phyloP scores from a whole-genome alignment of 108 stramenopile genomes.

The Stephanodiscus triporus region DNA sequence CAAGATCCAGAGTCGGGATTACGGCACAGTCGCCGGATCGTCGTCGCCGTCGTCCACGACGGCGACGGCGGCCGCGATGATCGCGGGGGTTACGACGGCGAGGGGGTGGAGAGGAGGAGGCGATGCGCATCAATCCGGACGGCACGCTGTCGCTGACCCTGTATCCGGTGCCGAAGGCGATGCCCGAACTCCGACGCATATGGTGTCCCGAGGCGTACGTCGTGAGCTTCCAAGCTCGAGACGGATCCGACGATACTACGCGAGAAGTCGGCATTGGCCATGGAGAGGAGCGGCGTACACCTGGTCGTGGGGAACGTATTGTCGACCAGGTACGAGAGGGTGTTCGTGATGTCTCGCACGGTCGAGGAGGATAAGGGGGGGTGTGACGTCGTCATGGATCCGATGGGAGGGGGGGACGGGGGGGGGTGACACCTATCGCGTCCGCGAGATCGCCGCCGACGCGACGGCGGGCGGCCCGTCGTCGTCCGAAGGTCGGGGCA shows the following conservation, averaged over 20 bases:
- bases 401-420: not conserved
- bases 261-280: slow-evolving; percentile 85
- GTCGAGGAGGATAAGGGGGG: not conserved
- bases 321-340: slow-evolving; percentile 83
- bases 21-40: slow-evolving; percentile 12
- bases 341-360: slow-evolving; percentile 62
- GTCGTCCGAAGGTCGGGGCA: slow-evolving; percentile 8
- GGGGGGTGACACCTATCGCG: slow-evolving; percentile 5
- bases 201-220: slow-evolving; percentile 95
- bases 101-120: slow-evolving; percentile 8
- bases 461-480: slow-evolving; percentile 21
- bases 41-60: not conserved
- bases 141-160: slow-evolving; percentile 67
- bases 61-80: not conserved
- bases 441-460: slow-evolving; percentile 24
- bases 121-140: slow-evolving; percentile 23
- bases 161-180: slow-evolving; percentile 90
- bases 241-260: slow-evolving; percentile 88
- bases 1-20: slow-evolving; percentile 90
- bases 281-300: slow-evolving; percentile 90
- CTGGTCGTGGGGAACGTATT: slow-evolving; percentile 96
- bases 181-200: slow-evolving; percentile 64
- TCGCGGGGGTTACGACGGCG: not conserved
- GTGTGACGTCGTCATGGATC: not conserved
- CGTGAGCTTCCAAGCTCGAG: slow-evolving; percentile 98